Evolutionary conservation across 345 rosid genomes (phyloP), one percentile per base, ranked within the genome.

Genomic region (Eucalyptus lansdowneana): DNA sequence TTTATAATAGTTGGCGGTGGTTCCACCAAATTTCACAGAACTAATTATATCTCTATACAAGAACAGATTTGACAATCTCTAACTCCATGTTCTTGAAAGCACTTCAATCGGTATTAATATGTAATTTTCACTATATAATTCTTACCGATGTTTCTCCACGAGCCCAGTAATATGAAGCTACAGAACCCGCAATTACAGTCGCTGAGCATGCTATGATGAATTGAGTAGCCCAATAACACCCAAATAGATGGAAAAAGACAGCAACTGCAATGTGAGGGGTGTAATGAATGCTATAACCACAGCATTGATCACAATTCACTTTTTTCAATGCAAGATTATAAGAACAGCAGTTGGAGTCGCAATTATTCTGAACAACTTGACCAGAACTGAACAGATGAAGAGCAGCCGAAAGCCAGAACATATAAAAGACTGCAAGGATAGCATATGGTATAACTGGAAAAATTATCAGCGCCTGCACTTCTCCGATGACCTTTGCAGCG

Each of bases 401-500:
- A 65, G 97, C 97, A 60, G 99, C 99, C 17, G 98, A 95, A 87
- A 96, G 89, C 99, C 99, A 98, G 93, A 97, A 94, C 99, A 98
- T 97, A 90, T 96, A 98, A 94, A 98, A 98, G 87, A 98, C 88
- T 16, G 96, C 99, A 12, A 98, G 98, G 90, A 96, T 90, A 5
- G 88, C 91, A 88, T 95, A 96, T 56, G 99, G 99, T 86, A 97
- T 93, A 91, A 95, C 90, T 6, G 99, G 99, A 92, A 95, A 98
- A 86, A 98, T 94, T 76, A 98, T 95, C 90, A 98, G 96, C 7
- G 99, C 99, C 90, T 94, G 99, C 90, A 96, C 99, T 95, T 98
- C 99, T 90, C 99, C 98, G 37, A 98, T 95, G 89, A 98, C 97
- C 93, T 98, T 98, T n/a, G 99, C 99, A 90, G 99, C 99, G 76